Percentiles rank a stretch among this genome's conserved stretches.
Conservation (phyloP, 2,329 filamentous ascomycete species). For the Fusarium oxysporum region DNA sequence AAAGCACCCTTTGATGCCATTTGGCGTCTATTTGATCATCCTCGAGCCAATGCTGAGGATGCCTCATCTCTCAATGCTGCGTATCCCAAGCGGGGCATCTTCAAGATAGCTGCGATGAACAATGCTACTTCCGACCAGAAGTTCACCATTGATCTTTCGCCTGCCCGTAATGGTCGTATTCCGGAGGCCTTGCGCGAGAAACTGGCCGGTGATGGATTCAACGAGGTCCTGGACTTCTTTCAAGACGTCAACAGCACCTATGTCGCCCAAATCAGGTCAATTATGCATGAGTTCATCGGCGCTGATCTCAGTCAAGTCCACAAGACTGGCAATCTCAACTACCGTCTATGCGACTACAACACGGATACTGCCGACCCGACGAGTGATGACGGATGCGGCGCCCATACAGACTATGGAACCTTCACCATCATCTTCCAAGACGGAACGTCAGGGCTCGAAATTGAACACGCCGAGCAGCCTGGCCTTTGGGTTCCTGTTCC, state of each 20-base stretch:
- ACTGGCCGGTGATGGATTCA: neutral
- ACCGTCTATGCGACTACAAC: no score
- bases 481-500: neutral
- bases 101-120: neutral
- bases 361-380: no score
- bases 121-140: neutral
- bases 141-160: slow-evolving; percentile 2
- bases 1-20: neutral
- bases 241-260: neutral
- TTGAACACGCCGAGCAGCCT: no score
- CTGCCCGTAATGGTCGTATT: neutral
- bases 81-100: neutral
- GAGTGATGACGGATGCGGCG: no score
- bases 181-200: neutral
- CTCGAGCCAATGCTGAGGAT: neutral
- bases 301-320: neutral
- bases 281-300: neutral
- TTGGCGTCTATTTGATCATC: neutral
- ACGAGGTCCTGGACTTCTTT: neutral
- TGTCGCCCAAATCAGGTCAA: neutral
- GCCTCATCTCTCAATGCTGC: neutral
- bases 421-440: no score
- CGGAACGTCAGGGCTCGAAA: no score
- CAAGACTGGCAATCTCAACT: no score
- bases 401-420: no score